Conservation (phyloP, 2,329 filamentous ascomycete genomes). For the Scedosporium apiospermum region DNA sequence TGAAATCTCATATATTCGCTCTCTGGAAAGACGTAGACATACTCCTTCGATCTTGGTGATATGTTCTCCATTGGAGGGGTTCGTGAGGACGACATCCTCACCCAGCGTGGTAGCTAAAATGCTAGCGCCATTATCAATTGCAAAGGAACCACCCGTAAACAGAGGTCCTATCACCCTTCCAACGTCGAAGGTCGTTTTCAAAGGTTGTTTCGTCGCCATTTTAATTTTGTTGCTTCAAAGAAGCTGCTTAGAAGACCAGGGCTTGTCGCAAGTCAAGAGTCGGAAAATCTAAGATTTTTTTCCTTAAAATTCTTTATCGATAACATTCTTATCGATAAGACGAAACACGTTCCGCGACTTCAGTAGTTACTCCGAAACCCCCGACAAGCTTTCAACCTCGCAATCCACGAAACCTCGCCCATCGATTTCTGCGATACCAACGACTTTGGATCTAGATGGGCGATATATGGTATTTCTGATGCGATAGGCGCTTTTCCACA, state of each 20-base stretch:
- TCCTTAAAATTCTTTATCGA: slow-evolving; percentile 7
- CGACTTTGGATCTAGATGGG: not conserved
- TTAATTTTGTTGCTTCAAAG: slow-evolving; percentile 9
- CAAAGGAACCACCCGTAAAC: slow-evolving; percentile 82
- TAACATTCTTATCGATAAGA: slow-evolving; percentile 8
- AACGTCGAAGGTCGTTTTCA: slow-evolving; percentile 85
- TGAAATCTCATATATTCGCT: not conserved
- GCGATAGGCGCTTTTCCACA: not conserved
- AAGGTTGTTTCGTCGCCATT: slow-evolving; percentile 53
- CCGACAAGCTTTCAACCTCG: not conserved
- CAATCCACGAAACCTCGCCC: slow-evolving; percentile 1
- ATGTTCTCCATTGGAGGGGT: slow-evolving; percentile 73
- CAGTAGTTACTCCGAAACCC: not conserved
- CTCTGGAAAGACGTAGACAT: slow-evolving; percentile 15
- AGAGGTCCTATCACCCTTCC: slow-evolving; percentile 80
- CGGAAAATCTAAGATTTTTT: not conserved
- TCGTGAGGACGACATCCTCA: slow-evolving; percentile 82
- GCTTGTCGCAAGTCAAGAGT: not conserved
- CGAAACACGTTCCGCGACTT: not conserved
- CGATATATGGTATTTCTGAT: too few relatives aligned
- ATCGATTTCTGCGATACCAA: slow-evolving; percentile 4
- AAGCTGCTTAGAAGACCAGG: not conserved
- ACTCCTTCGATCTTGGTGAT: slow-evolving; percentile 83
- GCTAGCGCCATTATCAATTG: slow-evolving; percentile 70
- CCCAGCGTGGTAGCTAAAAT: slow-evolving; percentile 84